These are phyloP conservation scores for Zostera marina DNA, from an alignment of 116 monocot species.

Conservation along the genomic window DNA sequence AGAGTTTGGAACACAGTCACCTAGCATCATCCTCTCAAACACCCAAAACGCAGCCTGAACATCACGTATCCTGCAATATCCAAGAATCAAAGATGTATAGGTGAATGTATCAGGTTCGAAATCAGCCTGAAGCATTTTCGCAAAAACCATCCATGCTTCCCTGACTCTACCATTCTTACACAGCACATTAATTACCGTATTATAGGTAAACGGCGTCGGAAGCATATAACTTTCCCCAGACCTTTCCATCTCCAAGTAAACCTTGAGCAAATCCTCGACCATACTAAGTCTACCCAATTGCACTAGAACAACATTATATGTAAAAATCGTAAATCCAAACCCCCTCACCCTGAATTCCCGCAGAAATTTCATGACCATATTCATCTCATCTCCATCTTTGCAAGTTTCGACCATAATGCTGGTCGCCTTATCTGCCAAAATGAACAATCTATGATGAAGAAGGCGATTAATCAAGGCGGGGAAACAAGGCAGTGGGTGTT, in stretches of 20 bases:
- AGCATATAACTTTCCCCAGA: not conserved
- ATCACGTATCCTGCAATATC: constrained; percentile 44
- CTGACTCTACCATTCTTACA: constrained; percentile 52
- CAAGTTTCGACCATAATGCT: constrained; percentile 31
- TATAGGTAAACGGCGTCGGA: constrained; percentile 31
- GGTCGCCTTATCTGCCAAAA: constrained; percentile 23
- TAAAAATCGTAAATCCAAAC: constrained; percentile 18
- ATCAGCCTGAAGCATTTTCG: constrained; percentile 20
- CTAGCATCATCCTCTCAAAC: constrained; percentile 43
- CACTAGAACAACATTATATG: constrained; percentile 38
- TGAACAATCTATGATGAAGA: constrained; percentile 9
- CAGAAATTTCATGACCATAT: constrained; percentile 19
- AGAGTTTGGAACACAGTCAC: constrained; percentile 43
- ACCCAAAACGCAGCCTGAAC: constrained; percentile 33
- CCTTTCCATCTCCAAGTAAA: constrained; percentile 28
- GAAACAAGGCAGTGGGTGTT: constrained; percentile 21
- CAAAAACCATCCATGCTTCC: constrained; percentile 25
- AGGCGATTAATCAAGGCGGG: constrained; percentile 33
- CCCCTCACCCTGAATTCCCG: constrained; percentile 8
- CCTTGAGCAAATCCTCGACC: constrained; percentile 15
- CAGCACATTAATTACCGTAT: constrained; percentile 44
- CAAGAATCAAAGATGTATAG: constrained; percentile 67
- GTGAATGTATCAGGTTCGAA: constrained; percentile 52
- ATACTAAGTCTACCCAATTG: constrained; percentile 39
- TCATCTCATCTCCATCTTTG: constrained; percentile 14